Percentiles rank a stretch among this genome's conserved stretches.
Evolutionary conservation across 2,329 filamentous ascomycete genomes (phyloP).

Genomic region (Sporothrix pseudoabietina): DNA sequence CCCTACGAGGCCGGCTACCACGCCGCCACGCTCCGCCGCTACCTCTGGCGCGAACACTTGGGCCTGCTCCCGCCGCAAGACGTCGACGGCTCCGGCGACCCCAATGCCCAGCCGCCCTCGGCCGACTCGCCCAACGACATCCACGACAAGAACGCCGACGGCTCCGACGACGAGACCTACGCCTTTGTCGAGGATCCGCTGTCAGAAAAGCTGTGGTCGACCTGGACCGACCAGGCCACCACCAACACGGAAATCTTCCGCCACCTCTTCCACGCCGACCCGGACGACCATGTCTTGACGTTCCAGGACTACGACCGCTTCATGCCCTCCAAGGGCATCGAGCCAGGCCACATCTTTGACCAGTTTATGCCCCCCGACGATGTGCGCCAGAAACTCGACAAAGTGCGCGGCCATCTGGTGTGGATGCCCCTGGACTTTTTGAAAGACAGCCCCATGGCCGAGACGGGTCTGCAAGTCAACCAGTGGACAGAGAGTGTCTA

Average conservation of each 20-base stretch:
- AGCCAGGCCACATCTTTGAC: slow-evolving; percentile 85
- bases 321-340: slow-evolving; percentile 67
- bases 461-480: slow-evolving; percentile 84
- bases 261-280: slow-evolving; percentile 84
- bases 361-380: slow-evolving; percentile 72
- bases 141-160: slow-evolving; percentile 43
- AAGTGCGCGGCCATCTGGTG: slow-evolving; percentile 84
- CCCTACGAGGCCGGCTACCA: slow-evolving; percentile 73
- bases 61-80: slow-evolving; percentile 77
- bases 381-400: slow-evolving; percentile 72
- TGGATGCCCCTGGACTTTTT: slow-evolving; percentile 95
- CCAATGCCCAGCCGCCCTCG: slow-evolving; percentile 74
- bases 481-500: slow-evolving; percentile 84
- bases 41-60: slow-evolving; percentile 89
- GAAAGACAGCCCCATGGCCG: slow-evolving; percentile 82
- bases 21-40: slow-evolving; percentile 76
- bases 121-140: slow-evolving; percentile 67
- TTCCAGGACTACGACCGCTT: slow-evolving; percentile 90
- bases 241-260: slow-evolving; percentile 74
- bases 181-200: slow-evolving; percentile 72
- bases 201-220: slow-evolving; percentile 64
- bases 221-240: slow-evolving; percentile 69
- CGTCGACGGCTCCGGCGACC: slow-evolving; percentile 66
- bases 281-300: slow-evolving; percentile 82
- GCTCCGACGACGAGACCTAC: slow-evolving; percentile 59